These are phyloP conservation scores for Metarhizium guizhouense DNA, from an alignment of 2,329 filamentous ascomycete genomes.

Conservation along the genomic window DNA sequence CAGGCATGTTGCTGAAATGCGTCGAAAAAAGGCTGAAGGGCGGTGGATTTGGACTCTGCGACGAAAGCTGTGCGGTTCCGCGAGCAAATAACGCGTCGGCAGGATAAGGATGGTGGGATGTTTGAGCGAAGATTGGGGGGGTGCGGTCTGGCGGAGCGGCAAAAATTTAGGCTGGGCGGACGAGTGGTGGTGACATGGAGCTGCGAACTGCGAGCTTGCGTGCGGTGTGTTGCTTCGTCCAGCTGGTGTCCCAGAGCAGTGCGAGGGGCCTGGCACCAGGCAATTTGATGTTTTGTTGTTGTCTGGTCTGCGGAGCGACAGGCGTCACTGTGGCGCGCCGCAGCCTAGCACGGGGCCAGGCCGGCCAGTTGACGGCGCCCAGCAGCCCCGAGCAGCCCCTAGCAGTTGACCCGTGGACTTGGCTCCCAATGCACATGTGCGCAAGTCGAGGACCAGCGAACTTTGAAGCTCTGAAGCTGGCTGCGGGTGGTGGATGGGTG, in stretches of 20 bases:
- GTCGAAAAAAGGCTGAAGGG: background rate
- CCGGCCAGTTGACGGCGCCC: too few relatives aligned
- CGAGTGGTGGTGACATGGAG: background rate
- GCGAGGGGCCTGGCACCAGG: too few relatives aligned
- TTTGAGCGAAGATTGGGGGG: constrained; percentile 5
- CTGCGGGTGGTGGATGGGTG: background rate
- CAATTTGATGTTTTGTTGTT: constrained; percentile 3
- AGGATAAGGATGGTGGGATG: constrained; percentile 1
- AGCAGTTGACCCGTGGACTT: too few relatives aligned
- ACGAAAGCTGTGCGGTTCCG: background rate
- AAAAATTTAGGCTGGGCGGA: constrained; percentile 12
- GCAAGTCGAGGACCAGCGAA: too few relatives aligned
- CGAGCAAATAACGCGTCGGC: constrained; percentile 3
- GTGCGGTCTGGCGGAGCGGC: constrained; percentile 10
- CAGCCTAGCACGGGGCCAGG: background rate
- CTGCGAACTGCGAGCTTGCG: background rate
- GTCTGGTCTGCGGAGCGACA: background rate
- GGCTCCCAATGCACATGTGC: too few relatives aligned
- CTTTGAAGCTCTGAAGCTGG: too few relatives aligned
- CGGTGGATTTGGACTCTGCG: background rate
- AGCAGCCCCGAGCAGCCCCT: too few relatives aligned
- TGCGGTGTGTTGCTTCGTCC: background rate
- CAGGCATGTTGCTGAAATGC: constrained; percentile 43
- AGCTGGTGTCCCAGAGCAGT: background rate
- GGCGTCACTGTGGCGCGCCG: background rate